These are phyloP conservation scores for Ramaria rubella DNA, from an alignment of 768 basidiomycete genomes.

Conservation along the genomic window DNA sequence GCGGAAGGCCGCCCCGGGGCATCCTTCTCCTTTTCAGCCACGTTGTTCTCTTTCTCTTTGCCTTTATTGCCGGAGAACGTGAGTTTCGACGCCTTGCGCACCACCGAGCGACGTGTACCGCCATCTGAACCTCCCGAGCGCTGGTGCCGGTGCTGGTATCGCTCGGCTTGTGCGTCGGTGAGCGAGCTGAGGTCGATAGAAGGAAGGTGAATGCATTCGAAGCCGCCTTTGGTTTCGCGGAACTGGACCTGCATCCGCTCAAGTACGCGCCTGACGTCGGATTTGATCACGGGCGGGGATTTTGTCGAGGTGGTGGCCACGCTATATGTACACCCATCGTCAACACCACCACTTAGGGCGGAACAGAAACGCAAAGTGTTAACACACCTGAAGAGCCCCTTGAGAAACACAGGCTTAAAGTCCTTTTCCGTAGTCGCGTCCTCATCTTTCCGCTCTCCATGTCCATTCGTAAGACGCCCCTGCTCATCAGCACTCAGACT, in stretches of 20 bases:
- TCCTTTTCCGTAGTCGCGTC: slow-evolving; percentile 58
- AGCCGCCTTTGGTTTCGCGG: slow-evolving; percentile 82
- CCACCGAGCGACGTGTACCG: slow-evolving; percentile 46
- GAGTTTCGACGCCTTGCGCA: slow-evolving; percentile 71
- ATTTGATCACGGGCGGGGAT: slow-evolving; percentile 67
- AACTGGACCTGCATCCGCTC: slow-evolving; percentile 96
- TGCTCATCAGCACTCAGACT: slow-evolving; percentile 38
- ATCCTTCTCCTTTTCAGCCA: slow-evolving; percentile 40
- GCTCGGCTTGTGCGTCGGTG: slow-evolving; percentile 29
- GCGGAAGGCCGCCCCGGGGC: slow-evolving; percentile 34
- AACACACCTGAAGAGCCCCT: slow-evolving; percentile 89
- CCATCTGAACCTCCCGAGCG: slow-evolving; percentile 37
- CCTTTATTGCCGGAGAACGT: slow-evolving; percentile 54
- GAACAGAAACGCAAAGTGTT: slow-evolving; percentile 6
- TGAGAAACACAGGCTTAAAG: slow-evolving; percentile 91
- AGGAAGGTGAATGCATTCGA: slow-evolving; percentile 93
- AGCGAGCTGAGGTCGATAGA: slow-evolving; percentile 87
- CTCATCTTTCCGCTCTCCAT: slow-evolving; percentile 33
- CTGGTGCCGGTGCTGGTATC: slow-evolving; percentile 27
- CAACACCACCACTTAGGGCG: slow-evolving; percentile 5
- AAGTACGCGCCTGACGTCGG: slow-evolving; percentile 79
- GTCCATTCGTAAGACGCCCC: slow-evolving; percentile 22
- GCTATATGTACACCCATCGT: slow-evolving; percentile 36
- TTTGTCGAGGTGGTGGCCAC: slow-evolving; percentile 96
- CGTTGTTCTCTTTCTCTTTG: slow-evolving; percentile 35